phyloP scores from a whole-genome alignment of 208 protist species.

The Zelonia costaricensis region DNA sequence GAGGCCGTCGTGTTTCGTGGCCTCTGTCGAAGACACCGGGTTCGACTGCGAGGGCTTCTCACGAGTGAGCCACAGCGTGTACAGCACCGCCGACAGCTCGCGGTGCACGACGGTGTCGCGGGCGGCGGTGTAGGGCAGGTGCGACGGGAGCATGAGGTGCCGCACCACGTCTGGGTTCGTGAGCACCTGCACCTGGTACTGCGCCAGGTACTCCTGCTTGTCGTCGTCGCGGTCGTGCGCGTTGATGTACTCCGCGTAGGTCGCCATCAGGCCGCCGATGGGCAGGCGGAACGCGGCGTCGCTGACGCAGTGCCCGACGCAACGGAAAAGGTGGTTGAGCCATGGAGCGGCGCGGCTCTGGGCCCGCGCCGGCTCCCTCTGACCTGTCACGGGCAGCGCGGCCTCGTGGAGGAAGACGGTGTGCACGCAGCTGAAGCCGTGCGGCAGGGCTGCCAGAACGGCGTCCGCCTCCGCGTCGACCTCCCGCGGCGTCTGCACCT shows the following conservation, averaged over 20 bases:
- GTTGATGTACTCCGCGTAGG: conserved; percentile 57
- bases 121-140: conserved; percentile 35
- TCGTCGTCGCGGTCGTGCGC: conserved; percentile 11
- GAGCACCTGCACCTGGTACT: conserved; percentile 64
- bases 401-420: conserved; percentile 36
- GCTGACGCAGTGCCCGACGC: conserved; percentile 38
- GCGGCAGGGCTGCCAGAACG: conserved; percentile 20
- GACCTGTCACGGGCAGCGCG: conserved; percentile 10
- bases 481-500: not conserved
- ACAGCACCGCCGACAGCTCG: conserved; percentile 41
- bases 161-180: conserved; percentile 56
- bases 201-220: conserved; percentile 10
- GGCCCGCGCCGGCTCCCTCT: not conserved
- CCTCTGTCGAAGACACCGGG: conserved; percentile 8
- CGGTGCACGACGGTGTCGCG: conserved; percentile 62
- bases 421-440: conserved; percentile 38
- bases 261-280: conserved; percentile 49
- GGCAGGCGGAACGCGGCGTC: conserved; percentile 55
- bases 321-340: conserved; percentile 18
- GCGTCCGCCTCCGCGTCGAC: not conserved
- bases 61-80: conserved; percentile 29
- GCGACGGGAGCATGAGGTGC: conserved; percentile 30
- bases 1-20: conserved; percentile 18
- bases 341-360: conserved; percentile 1
- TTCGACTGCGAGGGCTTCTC: conserved; percentile 1